Conservation (phyloP, 305 asterid species). For the Striga hermonthica region DNA sequence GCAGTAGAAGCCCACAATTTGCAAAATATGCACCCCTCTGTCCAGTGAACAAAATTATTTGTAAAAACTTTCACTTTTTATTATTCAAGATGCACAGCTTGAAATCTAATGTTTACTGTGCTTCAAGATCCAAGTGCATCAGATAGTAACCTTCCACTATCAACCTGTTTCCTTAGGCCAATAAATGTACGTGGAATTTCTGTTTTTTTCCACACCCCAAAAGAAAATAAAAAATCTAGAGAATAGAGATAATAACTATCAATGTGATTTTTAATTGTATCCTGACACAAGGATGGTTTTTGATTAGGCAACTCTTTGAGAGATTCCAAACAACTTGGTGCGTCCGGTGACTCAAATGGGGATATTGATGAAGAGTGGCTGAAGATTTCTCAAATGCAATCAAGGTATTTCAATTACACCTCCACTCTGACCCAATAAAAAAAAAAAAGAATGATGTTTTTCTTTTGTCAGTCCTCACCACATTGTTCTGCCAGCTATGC, state of each 20-base stretch:
- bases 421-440: too few species aligned
- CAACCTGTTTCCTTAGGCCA: background rate
- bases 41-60: background rate
- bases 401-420: constrained; percentile 49
- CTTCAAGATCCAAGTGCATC: background rate
- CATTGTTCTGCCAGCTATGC: too few species aligned
- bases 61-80: background rate
- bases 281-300: constrained; percentile 27
- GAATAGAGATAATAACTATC: background rate
- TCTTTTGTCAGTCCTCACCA: too few species aligned
- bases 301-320: constrained; percentile 36
- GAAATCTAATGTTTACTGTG: background rate
- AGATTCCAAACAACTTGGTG: constrained; percentile 40
- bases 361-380: constrained; percentile 79
- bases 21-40: background rate
- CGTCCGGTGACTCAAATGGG: constrained; percentile 42
- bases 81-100: constrained; percentile 4
- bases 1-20: background rate
- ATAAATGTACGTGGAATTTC: background rate
- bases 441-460: too few species aligned
- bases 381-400: constrained; percentile 71
- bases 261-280: constrained; percentile 12
- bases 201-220: background rate
- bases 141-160: background rate
- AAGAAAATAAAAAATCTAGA: background rate